Percentiles rank a stretch among this genome's conserved stretches.
Evolutionary conservation across 768 basidiomycete species (phyloP).

Genomic region (Boletus edulis): DNA sequence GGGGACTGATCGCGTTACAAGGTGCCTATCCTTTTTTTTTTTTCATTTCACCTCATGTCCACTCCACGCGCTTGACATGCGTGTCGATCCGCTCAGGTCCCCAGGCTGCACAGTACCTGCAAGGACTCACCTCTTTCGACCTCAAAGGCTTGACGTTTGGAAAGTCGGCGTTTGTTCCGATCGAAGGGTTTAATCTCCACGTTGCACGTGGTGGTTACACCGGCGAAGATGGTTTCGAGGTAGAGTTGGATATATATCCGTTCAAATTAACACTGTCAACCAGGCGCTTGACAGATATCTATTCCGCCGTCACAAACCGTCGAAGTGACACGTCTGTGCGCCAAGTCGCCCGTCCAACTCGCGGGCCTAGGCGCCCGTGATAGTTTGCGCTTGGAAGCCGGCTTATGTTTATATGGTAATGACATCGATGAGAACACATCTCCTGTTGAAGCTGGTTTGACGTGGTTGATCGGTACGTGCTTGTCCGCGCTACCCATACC

Average conservation of each 20-base stretch:
- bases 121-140: conserved; percentile 72
- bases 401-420: conserved; percentile 95
- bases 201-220: conserved; percentile 96
- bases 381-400: conserved; percentile 91
- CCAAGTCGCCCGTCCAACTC: conserved; percentile 67
- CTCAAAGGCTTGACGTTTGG: conserved; percentile 79
- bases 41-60: not conserved
- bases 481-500: not conserved
- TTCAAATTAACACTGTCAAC: not conserved
- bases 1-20: conserved; percentile 91
- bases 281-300: conserved; percentile 61
- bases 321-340: conserved; percentile 62
- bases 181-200: conserved; percentile 64
- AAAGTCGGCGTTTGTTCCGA: conserved; percentile 73
- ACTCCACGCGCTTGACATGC: not conserved
- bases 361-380: conserved; percentile 92
- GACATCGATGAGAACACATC: conserved; percentile 86
- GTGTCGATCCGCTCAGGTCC: conserved; percentile 53
- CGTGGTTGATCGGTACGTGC: conserved; percentile 86
- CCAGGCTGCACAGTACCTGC: conserved; percentile 75
- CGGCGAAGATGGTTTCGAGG: conserved; percentile 98
- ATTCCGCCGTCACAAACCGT: conserved; percentile 77
- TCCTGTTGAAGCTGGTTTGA: conserved; percentile 87
- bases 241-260: conserved; percentile 16
- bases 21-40: conserved; percentile 43